phyloP scores from a whole-genome alignment of 2,329 filamentous ascomycete genomes.

The Penicillium occitanis region DNA sequence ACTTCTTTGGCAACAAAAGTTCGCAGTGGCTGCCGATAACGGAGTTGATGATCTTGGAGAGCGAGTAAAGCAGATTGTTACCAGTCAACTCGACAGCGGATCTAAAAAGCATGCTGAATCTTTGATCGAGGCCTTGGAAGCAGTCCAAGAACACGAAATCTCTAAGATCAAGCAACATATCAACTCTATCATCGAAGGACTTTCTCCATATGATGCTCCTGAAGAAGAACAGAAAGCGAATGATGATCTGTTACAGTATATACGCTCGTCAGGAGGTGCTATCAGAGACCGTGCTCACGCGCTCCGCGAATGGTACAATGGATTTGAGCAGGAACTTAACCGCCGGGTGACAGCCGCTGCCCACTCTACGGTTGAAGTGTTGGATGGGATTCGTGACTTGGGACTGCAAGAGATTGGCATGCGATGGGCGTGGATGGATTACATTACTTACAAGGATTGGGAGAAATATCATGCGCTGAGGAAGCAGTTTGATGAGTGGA shows the following conservation, averaged over 20 bases:
- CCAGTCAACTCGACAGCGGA: constrained; percentile 67
- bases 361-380: constrained; percentile 76
- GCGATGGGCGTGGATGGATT: constrained; percentile 92
- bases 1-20: constrained; percentile 82
- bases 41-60: constrained; percentile 68
- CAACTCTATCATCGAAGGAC: constrained; percentile 51
- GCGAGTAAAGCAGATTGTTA: constrained; percentile 68
- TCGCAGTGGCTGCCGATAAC: constrained; percentile 79
- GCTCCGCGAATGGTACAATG: constrained; percentile 72
- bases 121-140: constrained; percentile 67
- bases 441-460: constrained; percentile 97
- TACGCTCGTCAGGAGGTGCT: constrained; percentile 67
- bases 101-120: constrained; percentile 42
- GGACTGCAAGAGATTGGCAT: constrained; percentile 90
- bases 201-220: constrained; percentile 60
- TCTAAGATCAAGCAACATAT: constrained; percentile 67
- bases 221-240: constrained; percentile 53
- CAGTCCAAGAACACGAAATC: constrained; percentile 64
- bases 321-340: constrained; percentile 69
- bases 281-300: constrained; percentile 77
- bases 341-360: constrained; percentile 69
- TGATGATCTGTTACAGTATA: constrained; percentile 53
- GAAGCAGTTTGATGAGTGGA: constrained; percentile 79
- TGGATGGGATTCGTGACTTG: constrained; percentile 78
- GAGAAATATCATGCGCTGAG: constrained; percentile 88